These are phyloP conservation scores for Testicularia cyperi DNA, from an alignment of 1,284 basidiomycete genomes.

Conservation along the genomic window DNA sequence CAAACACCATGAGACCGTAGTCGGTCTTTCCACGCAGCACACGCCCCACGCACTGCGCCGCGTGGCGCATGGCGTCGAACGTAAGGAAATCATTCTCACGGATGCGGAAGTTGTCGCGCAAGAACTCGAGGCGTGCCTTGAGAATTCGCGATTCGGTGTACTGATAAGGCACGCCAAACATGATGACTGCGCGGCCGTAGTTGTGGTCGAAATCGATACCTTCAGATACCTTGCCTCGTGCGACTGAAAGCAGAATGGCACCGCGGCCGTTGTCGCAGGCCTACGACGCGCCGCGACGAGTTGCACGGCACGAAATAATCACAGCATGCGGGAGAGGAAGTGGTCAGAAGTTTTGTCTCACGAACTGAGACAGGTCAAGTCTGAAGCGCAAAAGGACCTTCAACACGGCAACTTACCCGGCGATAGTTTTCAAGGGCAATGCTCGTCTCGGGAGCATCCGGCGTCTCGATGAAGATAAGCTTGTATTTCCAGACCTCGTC, in stretches of 20 bases:
- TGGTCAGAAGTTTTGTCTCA: no score
- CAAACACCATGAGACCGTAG: conserved; percentile 99
- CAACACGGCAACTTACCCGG: conserved; percentile 72
- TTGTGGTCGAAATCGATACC: conserved; percentile 98
- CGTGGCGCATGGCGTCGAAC: conserved; percentile 99
- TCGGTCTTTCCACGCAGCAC: conserved; percentile 97
- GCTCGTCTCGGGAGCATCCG: conserved; percentile 97
- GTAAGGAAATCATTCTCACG: conserved; percentile 97
- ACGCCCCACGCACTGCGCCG: conserved; percentile 97
- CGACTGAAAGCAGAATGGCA: conserved; percentile 92
- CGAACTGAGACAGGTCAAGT: no score
- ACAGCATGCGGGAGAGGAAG: no score
- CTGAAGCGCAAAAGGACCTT: no score
- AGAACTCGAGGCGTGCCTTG: conserved; percentile 93
- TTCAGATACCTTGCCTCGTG: conserved; percentile 98
- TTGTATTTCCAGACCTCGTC: conserved; percentile 99
- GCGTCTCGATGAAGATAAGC: conserved; percentile 98
- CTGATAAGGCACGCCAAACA: conserved; percentile 99
- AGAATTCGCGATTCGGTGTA: conserved; percentile 98
- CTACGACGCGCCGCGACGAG: no score
- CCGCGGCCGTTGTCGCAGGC: conserved; percentile 98
- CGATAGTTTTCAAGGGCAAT: conserved; percentile 97
- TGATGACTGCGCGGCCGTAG: conserved; percentile 97
- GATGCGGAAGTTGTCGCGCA: conserved; percentile 97
- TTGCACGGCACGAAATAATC: no score